Conservation (phyloP, 768 basidiomycete species). For the Suillus alpinus region DNA sequence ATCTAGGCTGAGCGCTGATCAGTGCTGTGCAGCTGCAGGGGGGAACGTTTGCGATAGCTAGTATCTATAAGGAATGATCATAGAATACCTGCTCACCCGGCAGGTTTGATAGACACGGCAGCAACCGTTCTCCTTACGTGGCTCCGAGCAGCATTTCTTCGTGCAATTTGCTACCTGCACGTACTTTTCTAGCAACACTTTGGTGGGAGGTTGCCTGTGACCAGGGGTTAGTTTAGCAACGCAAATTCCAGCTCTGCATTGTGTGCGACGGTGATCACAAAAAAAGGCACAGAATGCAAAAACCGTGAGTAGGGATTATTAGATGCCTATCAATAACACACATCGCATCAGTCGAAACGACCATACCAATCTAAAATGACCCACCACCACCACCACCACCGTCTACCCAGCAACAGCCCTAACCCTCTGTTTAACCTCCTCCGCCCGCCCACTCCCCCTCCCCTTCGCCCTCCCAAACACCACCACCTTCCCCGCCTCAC, state of each 20-base stretch:
- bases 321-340: background rate
- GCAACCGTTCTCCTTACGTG: too few species aligned
- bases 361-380: background rate
- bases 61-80: too few species aligned
- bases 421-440: conserved; percentile 51
- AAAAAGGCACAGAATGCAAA: background rate
- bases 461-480: conserved; percentile 73
- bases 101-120: too few species aligned
- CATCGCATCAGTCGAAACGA: background rate
- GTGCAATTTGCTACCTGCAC: too few species aligned
- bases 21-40: too few species aligned
- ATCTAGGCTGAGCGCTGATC: too few species aligned
- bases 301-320: conserved; percentile 1
- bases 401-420: conserved; percentile 35
- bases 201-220: background rate
- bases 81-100: too few species aligned
- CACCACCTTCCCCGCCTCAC: conserved; percentile 65
- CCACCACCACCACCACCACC: background rate
- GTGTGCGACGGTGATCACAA: background rate
- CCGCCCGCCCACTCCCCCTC: conserved; percentile 52
- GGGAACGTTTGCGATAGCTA: too few species aligned
- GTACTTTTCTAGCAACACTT: too few species aligned
- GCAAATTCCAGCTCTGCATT: background rate
- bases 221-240: background rate
- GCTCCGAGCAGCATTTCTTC: too few species aligned